Conservation (phyloP, 1,284 basidiomycete genomes). For the Inonotus hispidus region DNA sequence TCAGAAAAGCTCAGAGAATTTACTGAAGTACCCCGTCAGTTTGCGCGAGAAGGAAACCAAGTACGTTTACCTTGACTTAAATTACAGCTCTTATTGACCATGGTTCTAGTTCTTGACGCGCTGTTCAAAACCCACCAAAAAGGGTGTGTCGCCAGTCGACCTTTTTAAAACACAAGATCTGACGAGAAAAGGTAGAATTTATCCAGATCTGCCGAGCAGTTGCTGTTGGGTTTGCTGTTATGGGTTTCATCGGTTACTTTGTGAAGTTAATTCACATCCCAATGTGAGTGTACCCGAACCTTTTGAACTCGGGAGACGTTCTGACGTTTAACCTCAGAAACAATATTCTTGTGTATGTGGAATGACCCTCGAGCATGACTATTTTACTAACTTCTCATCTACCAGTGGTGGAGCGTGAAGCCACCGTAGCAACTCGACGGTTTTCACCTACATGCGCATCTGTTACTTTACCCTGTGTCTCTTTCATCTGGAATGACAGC, state of each 20-base stretch:
- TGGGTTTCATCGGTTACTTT: slow-evolving; percentile 98
- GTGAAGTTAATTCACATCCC: slow-evolving; percentile 96
- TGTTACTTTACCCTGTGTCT: background rate
- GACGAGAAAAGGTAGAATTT: slow-evolving; percentile 60
- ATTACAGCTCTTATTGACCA: slow-evolving; percentile 11
- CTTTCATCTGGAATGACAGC: background rate
- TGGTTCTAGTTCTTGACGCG: slow-evolving; percentile 85
- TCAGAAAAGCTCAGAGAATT: slow-evolving; percentile 90
- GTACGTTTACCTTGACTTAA: slow-evolving; percentile 38
- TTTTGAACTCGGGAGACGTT: slow-evolving; percentile 21
- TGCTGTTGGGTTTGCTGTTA: slow-evolving; percentile 91
- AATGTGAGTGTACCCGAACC: slow-evolving; percentile 53
- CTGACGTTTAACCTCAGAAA: slow-evolving; percentile 49
- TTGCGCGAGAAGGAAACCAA: slow-evolving; percentile 90
- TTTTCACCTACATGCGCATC: background rate
- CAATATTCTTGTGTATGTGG: slow-evolving; percentile 89
- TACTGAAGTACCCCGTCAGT: slow-evolving; percentile 87
- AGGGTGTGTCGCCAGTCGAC: slow-evolving; percentile 53
- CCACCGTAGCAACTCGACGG: background rate
- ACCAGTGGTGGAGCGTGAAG: slow-evolving; percentile 17
- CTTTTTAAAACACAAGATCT: background rate
- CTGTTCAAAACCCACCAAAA: slow-evolving; percentile 96
- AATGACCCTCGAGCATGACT: background rate
- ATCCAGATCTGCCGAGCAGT: slow-evolving; percentile 90
- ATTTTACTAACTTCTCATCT: background rate